Percentiles rank a stretch among this genome's conserved stretches.
phyloP scores from a whole-genome alignment of 176 grass and related monocot genomes.

The Raddia distichophylla region DNA sequence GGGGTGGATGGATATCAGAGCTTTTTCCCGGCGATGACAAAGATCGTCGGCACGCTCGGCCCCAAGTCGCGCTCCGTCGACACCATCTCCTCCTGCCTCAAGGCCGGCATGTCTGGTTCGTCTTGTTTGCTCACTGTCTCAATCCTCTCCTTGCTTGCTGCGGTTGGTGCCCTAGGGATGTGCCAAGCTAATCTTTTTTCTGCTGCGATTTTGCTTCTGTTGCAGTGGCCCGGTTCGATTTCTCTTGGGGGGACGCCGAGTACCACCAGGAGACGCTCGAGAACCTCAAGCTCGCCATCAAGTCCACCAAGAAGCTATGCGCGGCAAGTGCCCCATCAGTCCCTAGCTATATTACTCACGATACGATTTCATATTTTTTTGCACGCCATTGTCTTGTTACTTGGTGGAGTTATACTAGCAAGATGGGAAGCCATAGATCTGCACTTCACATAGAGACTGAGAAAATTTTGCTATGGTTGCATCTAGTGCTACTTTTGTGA shows the following conservation, averaged over 20 bases:
- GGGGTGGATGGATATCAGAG: constrained; percentile 38
- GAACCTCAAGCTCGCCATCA: constrained; percentile 92
- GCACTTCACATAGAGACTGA: neutral
- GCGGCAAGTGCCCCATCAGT: constrained; percentile 48
- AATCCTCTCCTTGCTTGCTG: neutral
- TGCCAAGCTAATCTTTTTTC: neutral
- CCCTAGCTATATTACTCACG: neutral
- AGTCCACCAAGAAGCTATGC: constrained; percentile 92
- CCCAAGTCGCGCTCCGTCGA: constrained; percentile 93
- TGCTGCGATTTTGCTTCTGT: neutral
- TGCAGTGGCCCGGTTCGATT: constrained; percentile 94
- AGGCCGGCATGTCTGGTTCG: constrained; percentile 96
- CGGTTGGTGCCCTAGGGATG: neutral
- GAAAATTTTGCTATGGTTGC: neutral
- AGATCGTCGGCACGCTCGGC: constrained; percentile 96
- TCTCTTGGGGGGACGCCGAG: constrained; percentile 84
- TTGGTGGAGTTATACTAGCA: neutral
- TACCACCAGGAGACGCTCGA: constrained; percentile 98
- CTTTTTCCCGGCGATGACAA: constrained; percentile 99
- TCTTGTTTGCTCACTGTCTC: rapidly evolving
- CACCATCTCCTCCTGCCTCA: constrained; percentile 91
- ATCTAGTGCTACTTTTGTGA: neutral
- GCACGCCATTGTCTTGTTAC: neutral
- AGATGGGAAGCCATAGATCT: neutral
- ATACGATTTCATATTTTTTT: neutral